Percentiles rank a stretch among this genome's conserved stretches.
Conservation (phyloP, 139 green algal species). For the Astrephomene gubernaculifera region DNA sequence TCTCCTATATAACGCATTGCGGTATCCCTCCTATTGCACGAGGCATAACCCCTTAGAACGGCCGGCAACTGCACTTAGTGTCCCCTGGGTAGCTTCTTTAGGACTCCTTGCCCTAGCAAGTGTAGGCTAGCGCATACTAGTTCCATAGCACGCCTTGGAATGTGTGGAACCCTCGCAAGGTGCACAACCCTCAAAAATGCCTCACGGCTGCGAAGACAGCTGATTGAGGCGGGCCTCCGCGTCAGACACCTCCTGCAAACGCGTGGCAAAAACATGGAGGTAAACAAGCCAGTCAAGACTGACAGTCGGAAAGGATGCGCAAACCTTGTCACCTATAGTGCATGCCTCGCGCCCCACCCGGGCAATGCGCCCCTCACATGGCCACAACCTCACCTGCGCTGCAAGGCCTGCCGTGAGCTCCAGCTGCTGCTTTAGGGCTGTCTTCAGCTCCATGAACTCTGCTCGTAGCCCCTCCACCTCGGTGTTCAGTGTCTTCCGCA, state of each 20-base stretch:
- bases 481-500: slow-evolving; percentile 64
- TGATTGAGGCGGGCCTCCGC: slow-evolving; percentile 17
- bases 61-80: too few species aligned
- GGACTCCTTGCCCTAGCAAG: too few species aligned
- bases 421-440: slow-evolving; percentile 60
- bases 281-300: too few species aligned
- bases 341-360: too few species aligned
- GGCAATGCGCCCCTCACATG: not conserved
- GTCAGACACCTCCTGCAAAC: slow-evolving; percentile 34
- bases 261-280: not conserved
- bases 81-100: too few species aligned
- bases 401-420: slow-evolving; percentile 51
- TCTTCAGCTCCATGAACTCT: slow-evolving; percentile 67
- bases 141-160: too few species aligned
- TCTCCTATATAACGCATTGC: too few species aligned
- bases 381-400: slow-evolving; percentile 17
- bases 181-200: too few species aligned
- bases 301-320: not conserved
- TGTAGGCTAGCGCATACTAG: too few species aligned
- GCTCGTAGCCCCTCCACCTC: slow-evolving; percentile 68
- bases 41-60: too few species aligned
- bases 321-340: not conserved
- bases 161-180: too few species aligned
- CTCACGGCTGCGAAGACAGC: not conserved
- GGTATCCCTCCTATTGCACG: too few species aligned